Base-by-base conservation (phyloP, 2,329 filamentous ascomycete genomes). In the Stachybotrys chartarum region DNA sequence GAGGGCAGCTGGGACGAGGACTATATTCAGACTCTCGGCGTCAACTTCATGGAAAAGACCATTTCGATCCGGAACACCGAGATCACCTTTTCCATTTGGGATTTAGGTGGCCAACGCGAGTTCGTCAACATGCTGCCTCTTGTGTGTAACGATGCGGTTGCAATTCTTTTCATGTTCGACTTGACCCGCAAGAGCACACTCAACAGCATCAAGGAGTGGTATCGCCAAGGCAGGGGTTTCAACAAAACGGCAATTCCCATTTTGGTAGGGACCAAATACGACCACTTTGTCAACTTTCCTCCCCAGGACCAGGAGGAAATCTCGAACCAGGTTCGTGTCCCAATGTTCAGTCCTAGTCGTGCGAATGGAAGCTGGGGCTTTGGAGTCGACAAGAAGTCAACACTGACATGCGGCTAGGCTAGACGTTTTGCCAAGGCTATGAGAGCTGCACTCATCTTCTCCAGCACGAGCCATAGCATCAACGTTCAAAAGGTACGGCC, bases 21-120 rank as follows among this genome's bases (percentile, higher is more conserved):
- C 72, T 99, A 99, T 73, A 99, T 99, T 67, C 94, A 99, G 75
- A 99, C 94, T 24, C 78, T 99, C 49, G 94, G 94, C 63, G 94
- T 99, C 74, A 99, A 99, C 74, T 99, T 99, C 75, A 99, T 99
- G 94, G 94, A 99, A 73, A 99, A 99, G 81, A 99, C 94, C 42
- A 99, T 99, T 69, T 96, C 91, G 59, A 99, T 99, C 73, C 89
- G 94, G 59, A 99, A 99, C 75, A 99, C 94, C 16, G 94, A 99
- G 75, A 99, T 99, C 72, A 99, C 94, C 48, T 99, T 99, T 75
- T 96, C 91, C 58, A 99, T 99, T 69, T 99, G 94, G 94, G 94
- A 99, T 78, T 76, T 99, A 55, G 94, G 94, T 64, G 94, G 94
- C 61, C 94, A 99, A 78, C 87, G 94, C 68, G 94, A 99, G 75